Conservation (phyloP, 116 monocot genomes). For the Iris pallida region DNA sequence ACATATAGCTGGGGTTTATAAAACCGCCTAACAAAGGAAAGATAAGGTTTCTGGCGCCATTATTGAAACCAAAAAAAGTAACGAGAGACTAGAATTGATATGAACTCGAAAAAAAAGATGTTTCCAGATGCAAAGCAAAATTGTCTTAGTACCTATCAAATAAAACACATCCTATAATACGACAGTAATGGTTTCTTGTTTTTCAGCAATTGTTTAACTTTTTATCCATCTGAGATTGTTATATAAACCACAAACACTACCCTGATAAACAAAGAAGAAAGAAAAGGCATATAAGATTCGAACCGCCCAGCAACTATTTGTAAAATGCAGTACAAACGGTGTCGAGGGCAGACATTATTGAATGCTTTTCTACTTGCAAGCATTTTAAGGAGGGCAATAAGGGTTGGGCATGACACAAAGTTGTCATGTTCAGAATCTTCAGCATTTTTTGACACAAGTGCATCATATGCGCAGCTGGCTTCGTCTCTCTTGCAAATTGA, state of each 20-base stretch:
- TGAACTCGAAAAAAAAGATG: too few relatives aligned
- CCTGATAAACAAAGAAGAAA: not conserved
- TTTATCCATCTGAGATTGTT: too few relatives aligned
- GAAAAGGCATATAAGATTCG: conserved; percentile 9
- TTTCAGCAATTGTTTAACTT: too few relatives aligned
- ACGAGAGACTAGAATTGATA: too few relatives aligned
- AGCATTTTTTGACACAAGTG: conserved; percentile 70
- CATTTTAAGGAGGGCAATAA: conserved; percentile 55
- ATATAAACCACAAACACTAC: not conserved
- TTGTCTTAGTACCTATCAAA: too few relatives aligned
- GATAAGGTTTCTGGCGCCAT: too few relatives aligned
- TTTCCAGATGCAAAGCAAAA: too few relatives aligned
- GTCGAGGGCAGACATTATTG: conserved; percentile 82
- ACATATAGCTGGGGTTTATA: too few relatives aligned
- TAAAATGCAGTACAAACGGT: conserved; percentile 89
- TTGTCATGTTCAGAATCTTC: conserved; percentile 40
- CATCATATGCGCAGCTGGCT: conserved; percentile 73
- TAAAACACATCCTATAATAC: too few relatives aligned
- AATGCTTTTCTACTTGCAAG: conserved; percentile 72
- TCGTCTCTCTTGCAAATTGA: conserved; percentile 59
- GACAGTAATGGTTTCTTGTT: too few relatives aligned
- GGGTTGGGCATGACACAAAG: conserved; percentile 35
- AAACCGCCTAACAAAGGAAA: too few relatives aligned
- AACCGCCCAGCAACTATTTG: conserved; percentile 89
- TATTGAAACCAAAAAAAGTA: too few relatives aligned